Conservation (phyloP, 225 moss, liverwort and hornwort species). For the Asterella californica region DNA sequence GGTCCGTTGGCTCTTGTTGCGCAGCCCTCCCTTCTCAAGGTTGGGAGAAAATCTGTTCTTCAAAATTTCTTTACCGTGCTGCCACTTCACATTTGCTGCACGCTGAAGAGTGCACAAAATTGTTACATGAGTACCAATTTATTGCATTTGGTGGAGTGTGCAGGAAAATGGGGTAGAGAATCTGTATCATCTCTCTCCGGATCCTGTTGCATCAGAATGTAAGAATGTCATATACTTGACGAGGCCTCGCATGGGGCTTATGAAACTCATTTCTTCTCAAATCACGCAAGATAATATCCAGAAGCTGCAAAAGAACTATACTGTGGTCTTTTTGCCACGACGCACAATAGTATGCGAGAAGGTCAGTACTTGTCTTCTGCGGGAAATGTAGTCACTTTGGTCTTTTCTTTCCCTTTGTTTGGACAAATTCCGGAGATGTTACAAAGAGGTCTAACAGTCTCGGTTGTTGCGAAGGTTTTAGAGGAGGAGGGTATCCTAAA, state of each 20-base stretch:
- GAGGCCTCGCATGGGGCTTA: conserved; percentile 68
- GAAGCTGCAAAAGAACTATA: conserved; percentile 69
- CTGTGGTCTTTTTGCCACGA: conserved; percentile 75
- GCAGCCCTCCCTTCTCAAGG: conserved; percentile 83
- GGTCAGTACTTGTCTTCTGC: conserved; percentile 31
- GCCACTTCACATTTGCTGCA: no score
- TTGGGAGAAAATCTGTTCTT: not conserved
- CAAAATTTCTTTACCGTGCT: not conserved
- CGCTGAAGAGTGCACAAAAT: no score
- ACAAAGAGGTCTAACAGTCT: not conserved
- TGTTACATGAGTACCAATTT: no score
- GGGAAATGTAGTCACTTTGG: not conserved
- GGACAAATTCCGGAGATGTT: not conserved
- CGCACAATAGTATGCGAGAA: conserved; percentile 92
- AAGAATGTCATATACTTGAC: conserved; percentile 90
- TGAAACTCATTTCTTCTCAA: conserved; percentile 83
- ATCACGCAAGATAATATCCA: conserved; percentile 69
- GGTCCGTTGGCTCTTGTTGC: conserved; percentile 91
- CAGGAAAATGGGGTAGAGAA: conserved; percentile 97
- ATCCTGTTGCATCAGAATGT: conserved; percentile 73
- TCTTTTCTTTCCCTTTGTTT: not conserved
- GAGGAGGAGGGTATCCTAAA: conserved; percentile 75
- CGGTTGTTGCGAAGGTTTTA: conserved; percentile 50
- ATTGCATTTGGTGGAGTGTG: not conserved
- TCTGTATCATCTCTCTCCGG: conserved; percentile 69